Evolutionary conservation across 148 eudicot genomes (phyloP), one percentile per base, ranked within the genome.

Genomic region (Cornus florida): DNA sequence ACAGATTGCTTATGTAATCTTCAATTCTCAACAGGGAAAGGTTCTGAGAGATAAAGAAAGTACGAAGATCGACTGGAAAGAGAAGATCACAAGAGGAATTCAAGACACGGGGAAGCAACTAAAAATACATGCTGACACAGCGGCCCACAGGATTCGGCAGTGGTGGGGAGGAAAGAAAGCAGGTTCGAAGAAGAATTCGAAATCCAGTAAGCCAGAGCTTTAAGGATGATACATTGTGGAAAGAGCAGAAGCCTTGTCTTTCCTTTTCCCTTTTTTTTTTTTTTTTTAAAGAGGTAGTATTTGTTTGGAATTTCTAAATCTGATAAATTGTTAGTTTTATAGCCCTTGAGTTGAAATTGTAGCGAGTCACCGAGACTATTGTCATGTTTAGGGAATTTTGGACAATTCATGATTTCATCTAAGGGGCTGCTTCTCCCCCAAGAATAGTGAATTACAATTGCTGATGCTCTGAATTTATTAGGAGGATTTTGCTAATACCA

Each of bases 161-260:
- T 93, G 97, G 97, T 93, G 97, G 97, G 85, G 60, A 84, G 81
- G 85, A 16, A 88, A 77, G 71, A 89, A 73, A 60, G 84, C 78
- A 23, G 38, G 62, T 48, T 80, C 73, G n/a, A 88, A 86, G 86
- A 90, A 86, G 87, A 88, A 75, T 41, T 76, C 88, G 17, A 83
- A 89, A 73, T 50, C 83, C 64, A 81, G 84, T 78, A 91, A 93
- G 83, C 33, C 83, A 33, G 94, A 89, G 78, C 84, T 91, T 9
- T 89, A 91, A 86, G 65, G 72, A 19, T 22, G 9, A 65, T 3
- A 38, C 13, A 6, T 69, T 50, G n/a, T 28, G 56, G 19, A 60
- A 53, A 16, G 28, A n/a, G 31, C 24, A 46, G 24, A 20, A 72
- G n/a, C 72, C 48, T 43, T 41, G 24, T 6, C 17, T 53, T 53